A percentile compares a stretch with the other conserved stretches of the same genome.
These are phyloP conservation scores for Isatis tinctoria DNA, from an alignment of 345 rosid genomes.

Conservation along the genomic window DNA sequence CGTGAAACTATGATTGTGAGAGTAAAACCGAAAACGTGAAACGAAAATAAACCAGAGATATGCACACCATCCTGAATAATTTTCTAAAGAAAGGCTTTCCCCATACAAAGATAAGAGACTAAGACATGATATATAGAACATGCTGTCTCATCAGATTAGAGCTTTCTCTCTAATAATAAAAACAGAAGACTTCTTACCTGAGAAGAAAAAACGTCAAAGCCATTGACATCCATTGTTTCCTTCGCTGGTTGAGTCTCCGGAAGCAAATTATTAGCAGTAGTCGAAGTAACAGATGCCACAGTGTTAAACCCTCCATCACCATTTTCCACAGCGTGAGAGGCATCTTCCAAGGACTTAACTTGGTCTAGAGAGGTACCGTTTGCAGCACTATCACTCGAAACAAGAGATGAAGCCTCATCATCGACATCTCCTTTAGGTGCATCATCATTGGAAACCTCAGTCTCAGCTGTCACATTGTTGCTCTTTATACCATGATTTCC, in stretches of 20 bases:
- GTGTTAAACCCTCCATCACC: not conserved
- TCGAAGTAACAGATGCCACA: not conserved
- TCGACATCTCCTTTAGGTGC: not conserved
- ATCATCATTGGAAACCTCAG: not conserved
- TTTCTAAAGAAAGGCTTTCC: too few relatives aligned
- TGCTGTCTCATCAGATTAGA: too few relatives aligned
- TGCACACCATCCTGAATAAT: not conserved
- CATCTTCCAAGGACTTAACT: not conserved
- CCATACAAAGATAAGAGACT: too few relatives aligned
- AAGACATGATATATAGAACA: too few relatives aligned
- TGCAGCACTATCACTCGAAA: not conserved
- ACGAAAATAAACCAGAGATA: too few relatives aligned
- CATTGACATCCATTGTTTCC: constrained; percentile 3
- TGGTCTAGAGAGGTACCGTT: not conserved
- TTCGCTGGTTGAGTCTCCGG: not conserved
- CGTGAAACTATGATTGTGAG: not conserved
- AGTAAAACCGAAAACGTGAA: not conserved
- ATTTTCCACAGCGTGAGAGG: not conserved
- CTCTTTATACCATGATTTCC: not conserved
- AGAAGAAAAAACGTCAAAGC: constrained; percentile 4
- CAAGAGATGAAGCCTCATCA: not conserved
- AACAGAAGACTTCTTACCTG: not conserved
- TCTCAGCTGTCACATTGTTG: not conserved
- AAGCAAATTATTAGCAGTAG: not conserved
- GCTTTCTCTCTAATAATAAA: too few relatives aligned